Evolutionary conservation across 2,329 filamentous ascomycete species (phyloP), one percentile per base, ranked within the genome.

Genomic region (Macrophomina phaseolina): DNA sequence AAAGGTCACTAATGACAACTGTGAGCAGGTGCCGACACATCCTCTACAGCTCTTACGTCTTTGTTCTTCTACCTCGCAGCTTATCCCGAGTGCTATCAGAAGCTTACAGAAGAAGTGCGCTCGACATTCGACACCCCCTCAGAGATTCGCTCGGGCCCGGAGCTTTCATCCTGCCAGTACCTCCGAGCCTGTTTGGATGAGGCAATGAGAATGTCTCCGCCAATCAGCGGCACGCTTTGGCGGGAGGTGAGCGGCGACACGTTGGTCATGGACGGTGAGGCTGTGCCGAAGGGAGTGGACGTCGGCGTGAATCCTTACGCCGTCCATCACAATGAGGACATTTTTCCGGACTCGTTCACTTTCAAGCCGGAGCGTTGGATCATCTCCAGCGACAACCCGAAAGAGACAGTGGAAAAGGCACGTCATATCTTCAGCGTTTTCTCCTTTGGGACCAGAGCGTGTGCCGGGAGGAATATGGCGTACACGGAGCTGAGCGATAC

Each of bases 401-500:
- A 11, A 16, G 16, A 18, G 30, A n/a, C 9, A 2, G 60, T 63
- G 5, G 45, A 51, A 2, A 32, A 16, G 7, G n/a, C 32, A 11
- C 45, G 48, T 6, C 32, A 12, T 14, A 46, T 40, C 4, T 94
- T 91, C 78, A 92, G 89, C 69, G 90, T 92, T 1, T 93, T 92
- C 72, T 89, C 86, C 51, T 81, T 92, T 68, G 90, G 90, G 0
- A 87, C 89, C 0, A 80, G 90, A 11, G 89, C 89, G 1, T 93
- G 90, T 73, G 90, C 92, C 66, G 90, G 90, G 0, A 92, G 91
- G 81, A 84, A 85, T 0, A 77, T 91, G 52, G 89, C 89, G 2
- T 48, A 48, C 38, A 34, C 30, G 7, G 88, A 90, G 80, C 87
- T 90, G 84, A 84, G 79, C 68, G 84, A 84, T 11, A 83, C 86